These are phyloP conservation scores for Curvularia spicifera DNA, from an alignment of 2,329 filamentous ascomycete species.

Conservation along the genomic window DNA sequence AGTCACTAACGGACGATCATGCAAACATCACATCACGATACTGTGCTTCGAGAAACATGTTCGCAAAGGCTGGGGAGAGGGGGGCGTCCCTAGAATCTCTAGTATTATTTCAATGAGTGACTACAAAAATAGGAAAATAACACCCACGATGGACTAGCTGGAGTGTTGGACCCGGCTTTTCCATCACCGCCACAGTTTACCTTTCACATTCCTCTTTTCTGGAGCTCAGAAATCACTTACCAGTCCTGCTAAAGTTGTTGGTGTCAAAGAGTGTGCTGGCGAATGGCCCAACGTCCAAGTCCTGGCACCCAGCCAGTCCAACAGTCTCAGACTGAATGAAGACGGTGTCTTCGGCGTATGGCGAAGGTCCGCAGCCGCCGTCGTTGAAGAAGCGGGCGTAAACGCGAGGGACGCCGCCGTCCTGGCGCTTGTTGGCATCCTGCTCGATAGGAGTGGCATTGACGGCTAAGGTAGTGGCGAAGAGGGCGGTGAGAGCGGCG, in stretches of 20 bases:
- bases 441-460: constrained; percentile 9
- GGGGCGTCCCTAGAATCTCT: constrained; percentile 5
- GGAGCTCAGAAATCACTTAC: not conserved
- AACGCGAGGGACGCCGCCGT: constrained; percentile 14
- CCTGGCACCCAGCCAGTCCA: constrained; percentile 13
- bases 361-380: constrained; percentile 7
- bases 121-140: not conserved
- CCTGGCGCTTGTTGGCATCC: constrained; percentile 8
- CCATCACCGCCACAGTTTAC: not conserved
- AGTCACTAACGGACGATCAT: not conserved
- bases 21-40: not conserved
- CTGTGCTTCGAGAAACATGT: not conserved
- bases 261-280: constrained; percentile 14
- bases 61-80: not conserved
- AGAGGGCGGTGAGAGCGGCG: constrained; percentile 7
- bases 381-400: constrained; percentile 20
- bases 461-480: constrained; percentile 10
- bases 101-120: constrained; percentile 1
- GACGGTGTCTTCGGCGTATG: constrained; percentile 16
- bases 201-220: not conserved
- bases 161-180: constrained; percentile 13
- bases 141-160: not conserved
- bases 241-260: constrained; percentile 14
- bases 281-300: constrained; percentile 15
- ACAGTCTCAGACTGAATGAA: constrained; percentile 12